Conservation (phyloP, 176 grass and related monocot species). For the Phragmites australis region DNA sequence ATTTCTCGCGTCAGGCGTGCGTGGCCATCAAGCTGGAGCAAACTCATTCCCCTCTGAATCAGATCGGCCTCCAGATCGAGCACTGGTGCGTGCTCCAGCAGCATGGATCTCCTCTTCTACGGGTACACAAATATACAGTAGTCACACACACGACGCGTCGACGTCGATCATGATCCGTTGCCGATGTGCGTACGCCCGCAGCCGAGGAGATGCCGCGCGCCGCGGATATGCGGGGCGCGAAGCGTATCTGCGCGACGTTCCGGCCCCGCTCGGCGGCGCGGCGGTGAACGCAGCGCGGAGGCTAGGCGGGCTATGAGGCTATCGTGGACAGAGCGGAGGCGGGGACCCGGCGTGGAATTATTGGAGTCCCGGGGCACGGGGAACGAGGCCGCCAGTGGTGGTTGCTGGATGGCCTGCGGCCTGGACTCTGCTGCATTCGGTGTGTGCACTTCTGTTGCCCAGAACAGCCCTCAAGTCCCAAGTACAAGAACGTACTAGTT, state of each 20-base stretch:
- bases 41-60: not conserved
- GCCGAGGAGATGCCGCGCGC: not conserved
- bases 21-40: no score
- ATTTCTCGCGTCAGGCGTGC: no score
- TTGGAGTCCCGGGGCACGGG: conserved; percentile 31
- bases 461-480: not conserved
- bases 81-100: not conserved
- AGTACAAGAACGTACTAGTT: no score
- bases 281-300: no score
- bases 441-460: not conserved
- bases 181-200: not conserved
- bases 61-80: not conserved
- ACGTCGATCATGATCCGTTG: not conserved
- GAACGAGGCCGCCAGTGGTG: not conserved
- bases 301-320: no score
- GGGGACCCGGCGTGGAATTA: conserved; percentile 37
- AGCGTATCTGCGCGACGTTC: conserved; percentile 39
- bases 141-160: not conserved
- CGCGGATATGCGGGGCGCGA: conserved; percentile 16
- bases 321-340: conserved; percentile 28
- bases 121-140: not conserved
- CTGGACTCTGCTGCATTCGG: not conserved
- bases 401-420: conserved; percentile 20
- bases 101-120: not conserved
- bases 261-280: no score